phyloP scores from a whole-genome alignment of 306 rosid species.

The Prinsepia uniflora region DNA sequence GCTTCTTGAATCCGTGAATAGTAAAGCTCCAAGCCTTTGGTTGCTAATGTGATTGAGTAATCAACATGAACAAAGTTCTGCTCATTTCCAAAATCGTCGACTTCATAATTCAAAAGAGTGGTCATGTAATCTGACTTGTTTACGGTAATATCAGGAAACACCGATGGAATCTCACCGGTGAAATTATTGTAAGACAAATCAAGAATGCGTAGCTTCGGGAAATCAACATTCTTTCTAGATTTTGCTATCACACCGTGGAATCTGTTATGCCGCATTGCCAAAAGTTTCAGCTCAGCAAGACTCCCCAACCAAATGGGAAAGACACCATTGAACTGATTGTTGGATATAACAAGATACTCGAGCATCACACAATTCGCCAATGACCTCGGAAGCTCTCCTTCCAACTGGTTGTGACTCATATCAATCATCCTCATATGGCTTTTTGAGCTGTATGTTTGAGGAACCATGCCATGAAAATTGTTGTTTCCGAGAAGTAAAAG shows the following conservation, averaged over 20 bases:
- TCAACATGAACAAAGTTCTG: too few relatives aligned
- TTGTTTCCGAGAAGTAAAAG: background rate
- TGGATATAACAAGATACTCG: background rate
- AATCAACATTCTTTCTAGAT: background rate
- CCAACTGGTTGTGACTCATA: background rate
- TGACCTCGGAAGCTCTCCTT: background rate
- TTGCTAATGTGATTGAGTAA: background rate
- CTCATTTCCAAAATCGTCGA: too few relatives aligned
- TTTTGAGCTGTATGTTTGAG: background rate
- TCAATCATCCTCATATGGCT: background rate
- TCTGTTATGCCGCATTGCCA: background rate
- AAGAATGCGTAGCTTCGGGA: background rate
- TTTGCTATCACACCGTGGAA: background rate
- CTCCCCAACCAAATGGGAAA: conserved; percentile 4
- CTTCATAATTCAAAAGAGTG: too few relatives aligned
- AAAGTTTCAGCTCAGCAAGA: background rate
- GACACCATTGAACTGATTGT: background rate
- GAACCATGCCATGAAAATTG: background rate
- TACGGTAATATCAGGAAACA: background rate
- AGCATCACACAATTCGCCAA: conserved; percentile 6
- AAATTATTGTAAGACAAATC: conserved; percentile 7
- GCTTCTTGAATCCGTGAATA: background rate
- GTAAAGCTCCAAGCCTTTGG: background rate
- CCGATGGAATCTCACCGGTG: background rate
- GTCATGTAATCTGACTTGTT: background rate